Percentiles rank a stretch among this genome's conserved stretches.
Conservation (phyloP, 2,329 filamentous ascomycete species). For the Emmonsia crescens region DNA sequence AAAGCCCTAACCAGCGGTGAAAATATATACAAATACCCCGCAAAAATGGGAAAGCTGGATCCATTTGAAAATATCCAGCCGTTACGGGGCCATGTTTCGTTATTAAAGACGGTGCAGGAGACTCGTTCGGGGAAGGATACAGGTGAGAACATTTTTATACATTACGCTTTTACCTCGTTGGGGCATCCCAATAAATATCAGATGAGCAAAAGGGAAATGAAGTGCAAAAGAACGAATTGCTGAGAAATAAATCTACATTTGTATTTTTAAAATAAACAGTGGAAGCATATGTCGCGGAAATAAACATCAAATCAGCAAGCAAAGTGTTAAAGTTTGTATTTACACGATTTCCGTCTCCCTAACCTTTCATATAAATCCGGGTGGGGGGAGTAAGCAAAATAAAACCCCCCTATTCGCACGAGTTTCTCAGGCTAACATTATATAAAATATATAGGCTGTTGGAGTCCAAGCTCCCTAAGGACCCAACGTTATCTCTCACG, state of each 20-base stretch:
- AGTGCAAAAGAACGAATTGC: background rate
- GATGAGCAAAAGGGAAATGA: background rate
- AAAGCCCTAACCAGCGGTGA: background rate
- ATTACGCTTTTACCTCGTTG: background rate
- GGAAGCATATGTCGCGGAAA: conserved; percentile 35
- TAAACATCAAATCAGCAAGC: conserved; percentile 34
- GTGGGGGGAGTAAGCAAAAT: background rate
- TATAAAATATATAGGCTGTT: conserved; percentile 24
- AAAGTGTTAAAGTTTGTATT: conserved; percentile 33
- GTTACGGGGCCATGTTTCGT: conserved; percentile 25
- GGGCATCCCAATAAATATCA: background rate
- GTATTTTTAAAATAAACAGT: conserved; percentile 16
- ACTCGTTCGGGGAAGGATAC: conserved; percentile 30
- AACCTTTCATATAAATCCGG: background rate
- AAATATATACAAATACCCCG: background rate
- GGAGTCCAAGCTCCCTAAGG: conserved; percentile 27
- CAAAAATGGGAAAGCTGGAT: background rate
- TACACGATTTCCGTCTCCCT: background rate
- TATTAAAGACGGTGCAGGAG: conserved; percentile 36
- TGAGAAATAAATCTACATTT: background rate
- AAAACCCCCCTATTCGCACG: background rate
- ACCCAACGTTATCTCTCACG: conserved; percentile 22
- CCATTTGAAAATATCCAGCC: conserved; percentile 20
- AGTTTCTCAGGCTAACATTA: conserved; percentile 6
- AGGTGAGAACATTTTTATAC: conserved; percentile 20